Base-by-base conservation (phyloP, 2,329 filamentous ascomycete genomes). In the Colletotrichum kahawae region DNA sequence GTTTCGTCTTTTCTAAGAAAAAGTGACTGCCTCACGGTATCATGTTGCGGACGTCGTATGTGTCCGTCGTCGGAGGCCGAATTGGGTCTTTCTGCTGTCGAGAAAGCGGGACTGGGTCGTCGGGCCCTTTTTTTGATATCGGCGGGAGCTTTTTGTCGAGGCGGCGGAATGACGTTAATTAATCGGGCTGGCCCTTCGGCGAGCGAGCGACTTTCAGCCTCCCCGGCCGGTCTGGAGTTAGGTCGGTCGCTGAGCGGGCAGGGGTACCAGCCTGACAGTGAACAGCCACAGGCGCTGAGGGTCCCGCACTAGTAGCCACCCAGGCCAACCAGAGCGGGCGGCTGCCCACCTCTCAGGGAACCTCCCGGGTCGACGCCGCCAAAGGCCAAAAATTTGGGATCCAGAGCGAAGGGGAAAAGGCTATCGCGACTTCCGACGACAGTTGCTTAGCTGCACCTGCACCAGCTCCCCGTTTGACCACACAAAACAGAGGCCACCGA, bases 381-480 rank as follows among this genome's bases (percentile, higher is more conserved):
- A 43, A 54, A 36, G 9, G 63, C 71, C 74, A 74, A 76, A 76
- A 76, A 70, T 65, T 76, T 74, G 68, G 73, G 33, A 63, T 7
- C 43, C 43, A 48, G 43, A 48, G n/a, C 43, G 43, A 48, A 48
- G n/a, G 43, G 24, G 27, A 64, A 51, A 68, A 68, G 29, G 16
- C 57, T 54, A 64, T 64, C 62, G 69, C 31, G 48, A 33, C 31
- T 62, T 33, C 24, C 51, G 57, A 70, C 66, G 56, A 59, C 66
- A 69, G 59, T 27, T 29, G 77, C 77, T 80, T 79, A 78, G 80
- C 76, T 70, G 43, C 43, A 48, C 43, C 43, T 21, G 43, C 43
- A 71, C 27, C 71, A 31, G 43, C 67, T 27, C 67, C 24, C 59
- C 24, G 31, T 43, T 16, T 10, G 60, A n/a, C 18, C 12, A 10